A percentile compares a stretch with the other conserved stretches of the same genome.
These are phyloP conservation scores for Sporopachydermia quercuum DNA, from an alignment of 805 yeast species.

Conservation along the genomic window DNA sequence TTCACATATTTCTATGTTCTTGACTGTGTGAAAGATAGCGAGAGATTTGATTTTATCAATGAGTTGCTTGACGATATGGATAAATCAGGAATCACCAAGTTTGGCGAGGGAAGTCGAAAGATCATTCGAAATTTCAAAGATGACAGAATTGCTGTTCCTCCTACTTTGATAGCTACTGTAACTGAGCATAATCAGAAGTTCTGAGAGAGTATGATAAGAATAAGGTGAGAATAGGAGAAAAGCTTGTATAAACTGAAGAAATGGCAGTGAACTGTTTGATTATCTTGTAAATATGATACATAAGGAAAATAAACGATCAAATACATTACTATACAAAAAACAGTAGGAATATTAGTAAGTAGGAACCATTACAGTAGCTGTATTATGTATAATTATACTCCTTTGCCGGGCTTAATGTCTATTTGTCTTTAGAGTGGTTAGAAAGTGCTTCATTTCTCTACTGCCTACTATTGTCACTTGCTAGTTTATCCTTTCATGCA, in stretches of 20 bases:
- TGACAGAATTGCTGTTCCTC: constrained; percentile 10
- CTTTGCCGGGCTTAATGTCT: no score
- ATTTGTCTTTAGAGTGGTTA: no score
- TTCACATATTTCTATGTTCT: constrained; percentile 35
- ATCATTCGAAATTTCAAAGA: constrained; percentile 14
- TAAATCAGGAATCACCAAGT: constrained; percentile 13
- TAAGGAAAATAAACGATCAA: no score
- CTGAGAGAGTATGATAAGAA: constrained; percentile 4
- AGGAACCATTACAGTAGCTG: no score
- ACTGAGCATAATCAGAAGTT: constrained; percentile 5
- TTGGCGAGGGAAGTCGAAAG: constrained; percentile 28
- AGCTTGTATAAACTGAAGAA: not conserved
- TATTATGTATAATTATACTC: no score
- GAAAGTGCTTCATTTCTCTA: no score
- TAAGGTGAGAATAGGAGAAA: not conserved
- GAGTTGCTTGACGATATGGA: constrained; percentile 11
- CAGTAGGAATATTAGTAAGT: no score
- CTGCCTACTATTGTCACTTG: no score
- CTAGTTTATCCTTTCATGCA: no score
- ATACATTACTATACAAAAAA: no score
- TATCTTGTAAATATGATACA: no score
- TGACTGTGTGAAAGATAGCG: constrained; percentile 21
- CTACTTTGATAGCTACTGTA: constrained; percentile 9
- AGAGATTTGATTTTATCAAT: constrained; percentile 20
- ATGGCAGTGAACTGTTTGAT: no score